Percentiles rank a stretch among this genome's conserved stretches.
phyloP scores from a whole-genome alignment of 83 land plant genomes.

The Picea engelmannii region DNA sequence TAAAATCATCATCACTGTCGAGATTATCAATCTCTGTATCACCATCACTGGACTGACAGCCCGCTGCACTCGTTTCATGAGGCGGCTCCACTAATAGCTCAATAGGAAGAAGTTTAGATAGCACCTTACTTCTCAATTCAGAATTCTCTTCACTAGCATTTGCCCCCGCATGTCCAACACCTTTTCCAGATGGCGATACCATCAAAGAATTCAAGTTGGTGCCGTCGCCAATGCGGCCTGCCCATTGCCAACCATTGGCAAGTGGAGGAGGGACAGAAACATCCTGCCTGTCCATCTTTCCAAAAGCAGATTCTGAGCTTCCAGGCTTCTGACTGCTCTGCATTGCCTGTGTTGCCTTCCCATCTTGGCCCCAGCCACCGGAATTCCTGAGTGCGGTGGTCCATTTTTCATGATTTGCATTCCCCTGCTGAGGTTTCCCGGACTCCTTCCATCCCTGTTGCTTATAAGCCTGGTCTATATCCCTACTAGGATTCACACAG shows the following conservation, averaged over 20 bases:
- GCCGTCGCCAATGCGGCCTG: neutral
- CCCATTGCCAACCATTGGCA: conserved; percentile 52
- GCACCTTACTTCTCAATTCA: conserved; percentile 18
- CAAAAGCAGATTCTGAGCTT: neutral
- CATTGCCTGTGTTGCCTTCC: neutral
- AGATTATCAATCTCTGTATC: conserved; percentile 25
- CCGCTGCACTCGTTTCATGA: neutral
- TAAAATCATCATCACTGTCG: conserved; percentile 56
- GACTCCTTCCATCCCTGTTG: neutral
- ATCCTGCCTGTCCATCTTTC: no score
- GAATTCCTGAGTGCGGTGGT: neutral
- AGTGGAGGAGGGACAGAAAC: conserved; percentile 41
- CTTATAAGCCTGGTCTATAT: neutral
- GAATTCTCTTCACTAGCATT: neutral
- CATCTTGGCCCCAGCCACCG: neutral
- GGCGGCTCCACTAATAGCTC: conserved; percentile 13
- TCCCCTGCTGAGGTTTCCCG: neutral
- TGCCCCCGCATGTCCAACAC: neutral
- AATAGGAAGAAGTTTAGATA: conserved; percentile 23
- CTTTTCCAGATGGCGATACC: conserved; percentile 12
- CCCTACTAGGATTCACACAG: neutral
- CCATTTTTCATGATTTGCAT: neutral
- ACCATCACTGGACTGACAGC: conserved; percentile 11
- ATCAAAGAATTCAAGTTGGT: no score
- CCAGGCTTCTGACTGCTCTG: neutral